These are phyloP conservation scores for Coelastrella sp. DNA, from an alignment of 139 green algal species.

Conservation along the genomic window DNA sequence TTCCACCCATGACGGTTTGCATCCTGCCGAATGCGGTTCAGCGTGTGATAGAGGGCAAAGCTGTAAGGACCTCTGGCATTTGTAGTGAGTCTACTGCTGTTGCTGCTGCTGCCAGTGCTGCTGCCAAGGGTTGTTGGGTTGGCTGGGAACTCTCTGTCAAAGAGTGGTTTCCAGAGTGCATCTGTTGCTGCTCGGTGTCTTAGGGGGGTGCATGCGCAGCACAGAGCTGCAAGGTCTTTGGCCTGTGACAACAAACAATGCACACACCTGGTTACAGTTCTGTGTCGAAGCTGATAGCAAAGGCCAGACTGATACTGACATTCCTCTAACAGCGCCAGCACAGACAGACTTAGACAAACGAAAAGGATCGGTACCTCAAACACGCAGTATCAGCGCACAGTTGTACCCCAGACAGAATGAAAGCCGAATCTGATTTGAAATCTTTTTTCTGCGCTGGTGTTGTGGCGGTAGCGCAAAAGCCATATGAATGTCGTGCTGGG, in stretches of 20 bases:
- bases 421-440: too few relatives aligned
- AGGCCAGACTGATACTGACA: background rate
- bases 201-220: conserved; percentile 62
- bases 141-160: conserved; percentile 62
- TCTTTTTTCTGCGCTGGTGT: too few relatives aligned
- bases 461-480: too few relatives aligned
- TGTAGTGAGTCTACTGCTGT: background rate
- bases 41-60: background rate
- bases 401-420: too few relatives aligned
- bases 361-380: too few relatives aligned
- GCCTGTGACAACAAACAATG: conserved; percentile 44
- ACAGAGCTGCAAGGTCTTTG: conserved; percentile 51
- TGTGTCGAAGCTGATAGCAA: background rate
- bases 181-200: conserved; percentile 49
- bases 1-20: conserved; percentile 32
- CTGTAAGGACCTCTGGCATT: background rate
- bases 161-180: conserved; percentile 60
- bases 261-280: background rate
- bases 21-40: background rate
- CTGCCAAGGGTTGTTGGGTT: background rate
- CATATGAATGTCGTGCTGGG: background rate
- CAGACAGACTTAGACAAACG: too few relatives aligned
- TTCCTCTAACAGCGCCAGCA: too few relatives aligned
- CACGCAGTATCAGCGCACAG: too few relatives aligned
- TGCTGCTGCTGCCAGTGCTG: background rate